Conservation (phyloP, 1,139 yeast species). For the Hansenula lynferdii region DNA sequence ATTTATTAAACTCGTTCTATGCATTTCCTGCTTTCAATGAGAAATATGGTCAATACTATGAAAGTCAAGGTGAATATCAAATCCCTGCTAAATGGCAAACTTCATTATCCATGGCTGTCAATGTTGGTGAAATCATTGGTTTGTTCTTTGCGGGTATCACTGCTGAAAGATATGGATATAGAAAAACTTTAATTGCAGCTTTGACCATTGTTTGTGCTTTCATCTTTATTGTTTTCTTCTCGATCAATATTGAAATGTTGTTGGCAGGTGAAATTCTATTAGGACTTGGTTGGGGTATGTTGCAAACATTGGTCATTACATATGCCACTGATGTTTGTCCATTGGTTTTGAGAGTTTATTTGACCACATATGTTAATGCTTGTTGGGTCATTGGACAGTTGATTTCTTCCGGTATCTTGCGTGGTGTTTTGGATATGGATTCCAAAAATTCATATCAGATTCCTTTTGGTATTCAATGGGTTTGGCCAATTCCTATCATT, state of each 20-base stretch:
- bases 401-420: conserved; percentile 8
- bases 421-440: conserved; percentile 10
- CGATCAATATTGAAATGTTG: conserved; percentile 19
- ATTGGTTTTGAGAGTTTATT: conserved; percentile 22
- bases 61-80: conserved; percentile 1
- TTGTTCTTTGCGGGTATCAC: conserved; percentile 48
- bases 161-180: conserved; percentile 51
- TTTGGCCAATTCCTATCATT: conserved; percentile 6
- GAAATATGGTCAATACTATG: conserved; percentile 21
- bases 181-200: conserved; percentile 42
- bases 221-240: conserved; percentile 21
- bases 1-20: conserved; percentile 29
- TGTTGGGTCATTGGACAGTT: conserved; percentile 25
- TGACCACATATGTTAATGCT: conserved; percentile 18
- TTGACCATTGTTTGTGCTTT: neutral
- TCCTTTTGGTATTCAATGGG: conserved; percentile 5
- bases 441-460: conserved; percentile 26
- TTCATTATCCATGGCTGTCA: conserved; percentile 25
- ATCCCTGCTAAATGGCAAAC: conserved; percentile 24
- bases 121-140: conserved; percentile 33
- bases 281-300: conserved; percentile 21
- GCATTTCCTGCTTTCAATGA: conserved; percentile 22
- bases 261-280: conserved; percentile 24
- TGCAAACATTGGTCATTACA: conserved; percentile 12
- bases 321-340: conserved; percentile 26